A percentile compares a stretch with the other conserved stretches of the same genome.
phyloP scores from a whole-genome alignment of 176 grass and related monocot species.

The Stipa capillata region DNA sequence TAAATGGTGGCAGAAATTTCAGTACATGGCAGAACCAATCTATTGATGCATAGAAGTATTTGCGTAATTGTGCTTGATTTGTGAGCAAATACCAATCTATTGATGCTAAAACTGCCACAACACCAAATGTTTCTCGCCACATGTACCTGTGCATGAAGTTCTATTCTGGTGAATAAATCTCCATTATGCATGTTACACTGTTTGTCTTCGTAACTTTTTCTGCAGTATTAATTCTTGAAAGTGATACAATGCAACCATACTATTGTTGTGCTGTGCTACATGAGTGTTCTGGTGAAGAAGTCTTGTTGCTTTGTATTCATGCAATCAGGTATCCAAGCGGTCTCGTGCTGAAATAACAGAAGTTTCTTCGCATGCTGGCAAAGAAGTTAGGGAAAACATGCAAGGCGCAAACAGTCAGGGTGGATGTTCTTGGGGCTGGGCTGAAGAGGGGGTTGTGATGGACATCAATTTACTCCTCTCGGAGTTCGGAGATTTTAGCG shows the following conservation, averaged over 20 bases:
- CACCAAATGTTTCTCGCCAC: background rate
- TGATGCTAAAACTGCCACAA: slow-evolving; percentile 2
- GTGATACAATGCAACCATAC: background rate
- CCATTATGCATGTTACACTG: slow-evolving; percentile 2
- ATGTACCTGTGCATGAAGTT: background rate
- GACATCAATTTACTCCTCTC: slow-evolving; percentile 76
- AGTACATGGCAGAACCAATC: background rate
- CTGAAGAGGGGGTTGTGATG: slow-evolving; percentile 66
- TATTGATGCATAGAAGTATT: background rate
- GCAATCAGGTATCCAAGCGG: slow-evolving; percentile 67
- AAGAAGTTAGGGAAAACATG: slow-evolving; percentile 37
- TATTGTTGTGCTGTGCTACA: background rate
- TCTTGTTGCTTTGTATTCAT: slow-evolving; percentile 22
- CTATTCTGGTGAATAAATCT: slow-evolving; percentile 13
- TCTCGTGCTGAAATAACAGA: slow-evolving; percentile 41
- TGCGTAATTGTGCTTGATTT: background rate
- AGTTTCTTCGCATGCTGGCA: slow-evolving; percentile 58
- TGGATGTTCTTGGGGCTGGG: slow-evolving; percentile 64
- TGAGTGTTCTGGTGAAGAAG: background rate
- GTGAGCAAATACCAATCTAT: background rate
- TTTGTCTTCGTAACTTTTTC: background rate
- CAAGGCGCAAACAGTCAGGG: slow-evolving; percentile 43
- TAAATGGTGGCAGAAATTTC: background rate
- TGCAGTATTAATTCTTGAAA: background rate
- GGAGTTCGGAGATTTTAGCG: slow-evolving; percentile 92